phyloP scores from a whole-genome alignment of 1,284 basidiomycete genomes.

The Cutaneotrichosporon mucoides region DNA sequence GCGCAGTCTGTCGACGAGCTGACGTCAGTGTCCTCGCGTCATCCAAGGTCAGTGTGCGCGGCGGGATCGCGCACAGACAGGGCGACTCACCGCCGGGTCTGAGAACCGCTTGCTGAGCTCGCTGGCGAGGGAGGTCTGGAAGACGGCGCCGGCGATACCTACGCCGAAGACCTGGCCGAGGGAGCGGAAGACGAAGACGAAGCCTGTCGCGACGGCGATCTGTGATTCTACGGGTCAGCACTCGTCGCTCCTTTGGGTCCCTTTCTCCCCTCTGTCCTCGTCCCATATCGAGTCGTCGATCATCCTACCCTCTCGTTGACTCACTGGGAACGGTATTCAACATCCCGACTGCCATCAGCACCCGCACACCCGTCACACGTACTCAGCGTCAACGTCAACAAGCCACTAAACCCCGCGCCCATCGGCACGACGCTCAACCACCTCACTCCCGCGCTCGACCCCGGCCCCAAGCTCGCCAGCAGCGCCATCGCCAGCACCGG shows the following conservation, averaged over 20 bases:
- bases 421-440: slow-evolving; percentile 23
- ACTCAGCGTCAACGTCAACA: slow-evolving; percentile 27
- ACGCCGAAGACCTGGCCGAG: slow-evolving; percentile 34
- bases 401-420: slow-evolving; percentile 28
- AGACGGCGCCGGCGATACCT: slow-evolving; percentile 28
- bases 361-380: not conserved
- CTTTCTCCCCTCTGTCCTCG: too few species aligned
- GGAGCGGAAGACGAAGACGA: slow-evolving; percentile 28
- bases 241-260: too few species aligned
- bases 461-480: slow-evolving; percentile 12
- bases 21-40: not conserved
- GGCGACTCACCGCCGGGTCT: slow-evolving; percentile 15
- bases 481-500: slow-evolving; percentile 29
- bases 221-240: slow-evolving; percentile 15
- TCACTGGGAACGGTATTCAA: slow-evolving; percentile 29
- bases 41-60: not conserved
- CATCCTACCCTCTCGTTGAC: too few species aligned
- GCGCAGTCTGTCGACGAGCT: slow-evolving; percentile 23
- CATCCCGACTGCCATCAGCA: slow-evolving; percentile 20
- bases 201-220: slow-evolving; percentile 28
- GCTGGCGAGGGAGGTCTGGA: slow-evolving; percentile 22
- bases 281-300: too few species aligned
- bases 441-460: not conserved
- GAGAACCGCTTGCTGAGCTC: slow-evolving; percentile 22
- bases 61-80: too few species aligned